Base-by-base conservation (phyloP, 1,139 yeast genomes). In the Taphrina sp. region DNA sequence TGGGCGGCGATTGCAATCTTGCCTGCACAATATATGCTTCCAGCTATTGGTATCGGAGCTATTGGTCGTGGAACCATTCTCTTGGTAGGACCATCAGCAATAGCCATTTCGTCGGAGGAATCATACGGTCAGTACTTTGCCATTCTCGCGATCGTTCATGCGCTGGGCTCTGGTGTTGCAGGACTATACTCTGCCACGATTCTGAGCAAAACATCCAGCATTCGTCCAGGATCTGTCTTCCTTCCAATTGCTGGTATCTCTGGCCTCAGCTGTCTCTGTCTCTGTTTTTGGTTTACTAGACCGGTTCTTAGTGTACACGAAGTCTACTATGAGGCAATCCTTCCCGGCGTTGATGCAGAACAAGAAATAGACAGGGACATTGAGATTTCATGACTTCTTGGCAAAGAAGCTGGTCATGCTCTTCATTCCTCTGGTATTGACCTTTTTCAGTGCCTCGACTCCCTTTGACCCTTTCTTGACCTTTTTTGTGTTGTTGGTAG, bases 381-480 rank as follows among this genome's bases (percentile, higher is more conserved):
- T 7, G 7, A 26, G 31, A 12, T 7, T 26, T 8, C 26, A 26
- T 24, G 34, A 26, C 22, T 49, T 49, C 41, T 39, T 49, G 3
- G 33, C 26, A 19, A 49, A 49, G 26, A 49, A 49, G 17, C 54
- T 49, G 20, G 46, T 49, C 54, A 49, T 49, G 26, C 54, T 49
- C 26, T 39, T 49, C 54, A 49, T 49, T 8, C 54, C 54, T 34
- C 28, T 38, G 2, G 54, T 49, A 22, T 39, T 49, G 26, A 49
- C 54, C 26, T 49, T 49, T 26, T 39, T 49, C 24, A 49, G 46
- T 12, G 46, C 36, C 23, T 49, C 54, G 23, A 49, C 54, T 16
- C 54, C 46, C 26, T 37, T 31, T n/a, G 54, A 49, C n/a, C 54
- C 54, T 10, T 39, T 38, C 39, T 49, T 49, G 20, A 16, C 37